These are phyloP conservation scores for Chlorella variabilis DNA, from an alignment of 163 green algal species.

Conservation along the genomic window DNA sequence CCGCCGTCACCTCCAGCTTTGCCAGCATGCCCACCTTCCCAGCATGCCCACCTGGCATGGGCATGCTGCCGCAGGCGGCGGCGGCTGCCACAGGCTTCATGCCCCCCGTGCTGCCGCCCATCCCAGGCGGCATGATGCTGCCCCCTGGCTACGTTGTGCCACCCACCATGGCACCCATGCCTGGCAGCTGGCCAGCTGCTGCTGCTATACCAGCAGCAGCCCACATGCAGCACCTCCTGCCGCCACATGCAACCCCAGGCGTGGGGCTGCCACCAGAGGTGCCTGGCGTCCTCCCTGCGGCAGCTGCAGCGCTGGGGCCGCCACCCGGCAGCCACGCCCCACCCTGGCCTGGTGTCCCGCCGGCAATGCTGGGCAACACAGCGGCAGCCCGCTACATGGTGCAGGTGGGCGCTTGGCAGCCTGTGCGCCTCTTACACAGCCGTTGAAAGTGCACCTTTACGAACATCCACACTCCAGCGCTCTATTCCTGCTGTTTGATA, in stretches of 20 bases:
- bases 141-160: background rate
- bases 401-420: slow-evolving; percentile 20
- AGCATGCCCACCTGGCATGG: background rate
- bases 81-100: slow-evolving; percentile 14
- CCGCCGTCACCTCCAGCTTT: background rate
- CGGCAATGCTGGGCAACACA: background rate
- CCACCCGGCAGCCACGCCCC: background rate
- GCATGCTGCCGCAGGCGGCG: slow-evolving; percentile 10
- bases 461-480: background rate
- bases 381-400: slow-evolving; percentile 41
- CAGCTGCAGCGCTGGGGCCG: background rate
- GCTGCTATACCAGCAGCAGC: background rate
- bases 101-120: background rate
- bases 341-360: background rate
- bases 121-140: slow-evolving; percentile 1
- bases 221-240: background rate
- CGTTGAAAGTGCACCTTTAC: too few relatives aligned
- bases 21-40: background rate
- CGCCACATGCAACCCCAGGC: background rate
- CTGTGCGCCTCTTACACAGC: background rate
- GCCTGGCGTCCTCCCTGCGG: background rate
- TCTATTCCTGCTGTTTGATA: background rate
- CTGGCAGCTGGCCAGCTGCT: background rate
- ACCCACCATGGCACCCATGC: background rate
- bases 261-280: background rate